Percentiles rank a stretch among this genome's conserved stretches.
Conservation (phyloP, 2,329 filamentous ascomycete species). For the Aureobasidium sp. region DNA sequence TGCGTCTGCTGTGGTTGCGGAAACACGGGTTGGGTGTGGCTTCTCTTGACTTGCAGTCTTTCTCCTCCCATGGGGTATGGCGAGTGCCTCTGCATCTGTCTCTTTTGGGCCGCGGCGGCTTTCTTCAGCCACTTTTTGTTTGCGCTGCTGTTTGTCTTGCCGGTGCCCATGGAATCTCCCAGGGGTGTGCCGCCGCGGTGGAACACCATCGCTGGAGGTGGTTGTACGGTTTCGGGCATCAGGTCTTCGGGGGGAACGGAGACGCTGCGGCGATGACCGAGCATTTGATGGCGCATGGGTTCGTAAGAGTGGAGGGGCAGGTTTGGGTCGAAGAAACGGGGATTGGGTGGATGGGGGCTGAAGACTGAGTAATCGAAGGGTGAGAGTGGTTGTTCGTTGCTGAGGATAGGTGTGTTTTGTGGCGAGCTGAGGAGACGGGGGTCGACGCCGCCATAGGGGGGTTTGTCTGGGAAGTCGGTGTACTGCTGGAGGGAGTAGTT, state of each 20-base stretch:
- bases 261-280: constrained; percentile 9
- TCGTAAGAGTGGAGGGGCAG: background rate
- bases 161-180: background rate
- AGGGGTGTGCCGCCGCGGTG: constrained; percentile 3
- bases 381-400: background rate
- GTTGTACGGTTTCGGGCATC: background rate
- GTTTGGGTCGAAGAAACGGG: background rate
- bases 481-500: background rate
- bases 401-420: background rate
- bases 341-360: background rate
- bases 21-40: background rate
- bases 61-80: background rate
- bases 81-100: background rate
- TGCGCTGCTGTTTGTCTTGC: background rate
- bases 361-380: background rate
- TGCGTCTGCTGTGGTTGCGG: background rate
- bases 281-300: constrained; percentile 12
- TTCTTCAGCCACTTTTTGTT: background rate
- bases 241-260: constrained; percentile 9
- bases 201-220: constrained; percentile 4
- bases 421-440: background rate
- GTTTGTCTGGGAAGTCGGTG: background rate
- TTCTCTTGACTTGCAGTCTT: background rate
- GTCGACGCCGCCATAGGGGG: background rate
- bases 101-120: background rate